Conservation (phyloP, 2,329 filamentous ascomycete species). For the Arthrobotrys pseudoclavata region DNA sequence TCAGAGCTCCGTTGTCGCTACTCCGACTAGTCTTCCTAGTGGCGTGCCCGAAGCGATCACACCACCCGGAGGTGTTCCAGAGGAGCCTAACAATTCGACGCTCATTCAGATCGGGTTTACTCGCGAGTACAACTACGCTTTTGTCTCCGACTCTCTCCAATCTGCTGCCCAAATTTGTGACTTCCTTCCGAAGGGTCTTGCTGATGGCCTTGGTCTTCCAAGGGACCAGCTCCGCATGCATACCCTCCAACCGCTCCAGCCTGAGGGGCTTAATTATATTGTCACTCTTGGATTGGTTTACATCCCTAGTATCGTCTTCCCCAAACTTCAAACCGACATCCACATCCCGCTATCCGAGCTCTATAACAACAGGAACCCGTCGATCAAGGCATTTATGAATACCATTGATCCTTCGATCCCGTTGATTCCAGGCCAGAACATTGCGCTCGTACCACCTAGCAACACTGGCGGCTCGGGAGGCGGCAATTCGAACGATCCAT, state of each 20-base stretch:
- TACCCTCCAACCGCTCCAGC: slow-evolving; percentile 82
- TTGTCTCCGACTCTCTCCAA: slow-evolving; percentile 78
- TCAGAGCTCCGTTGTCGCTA: slow-evolving; percentile 66
- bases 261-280: slow-evolving; percentile 78
- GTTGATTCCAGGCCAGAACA: slow-evolving; percentile 69
- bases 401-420: slow-evolving; percentile 89
- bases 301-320: slow-evolving; percentile 79
- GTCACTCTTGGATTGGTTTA: slow-evolving; percentile 83
- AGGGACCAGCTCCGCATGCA: slow-evolving; percentile 75
- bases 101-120: slow-evolving; percentile 88
- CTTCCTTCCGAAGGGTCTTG: slow-evolving; percentile 79
- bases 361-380: slow-evolving; percentile 77
- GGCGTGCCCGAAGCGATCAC: slow-evolving; percentile 81
- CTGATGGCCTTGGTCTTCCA: slow-evolving; percentile 72
- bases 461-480: slow-evolving; percentile 66
- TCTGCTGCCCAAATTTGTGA: slow-evolving; percentile 88
- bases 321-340: slow-evolving; percentile 77
- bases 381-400: slow-evolving; percentile 79
- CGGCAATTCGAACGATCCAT: slow-evolving; percentile 62
- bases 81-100: slow-evolving; percentile 75
- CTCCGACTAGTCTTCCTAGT: slow-evolving; percentile 73
- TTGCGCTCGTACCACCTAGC: slow-evolving; percentile 66
- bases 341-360: slow-evolving; percentile 78
- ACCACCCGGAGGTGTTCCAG: slow-evolving; percentile 74
- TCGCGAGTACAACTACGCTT: slow-evolving; percentile 83